Conservation (phyloP, 2,329 filamentous ascomycete species). For the Colletotrichum australisinense region DNA sequence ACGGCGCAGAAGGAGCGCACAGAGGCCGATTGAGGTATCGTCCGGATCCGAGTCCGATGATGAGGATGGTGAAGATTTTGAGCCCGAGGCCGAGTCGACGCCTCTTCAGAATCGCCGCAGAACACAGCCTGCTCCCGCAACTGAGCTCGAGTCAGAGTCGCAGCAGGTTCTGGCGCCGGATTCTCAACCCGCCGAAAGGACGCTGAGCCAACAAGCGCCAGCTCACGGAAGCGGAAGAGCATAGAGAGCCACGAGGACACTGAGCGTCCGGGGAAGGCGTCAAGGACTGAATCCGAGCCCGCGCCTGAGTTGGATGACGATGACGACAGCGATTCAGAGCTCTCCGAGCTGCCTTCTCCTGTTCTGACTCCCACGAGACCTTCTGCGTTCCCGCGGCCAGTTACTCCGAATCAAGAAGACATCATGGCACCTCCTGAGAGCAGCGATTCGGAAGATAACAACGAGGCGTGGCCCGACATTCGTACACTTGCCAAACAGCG, state of each 20-base stretch:
- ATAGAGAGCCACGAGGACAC: constrained; percentile 54
- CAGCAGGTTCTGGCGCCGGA: constrained; percentile 41
- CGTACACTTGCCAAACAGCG: constrained; percentile 61
- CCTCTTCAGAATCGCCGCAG: constrained; percentile 64
- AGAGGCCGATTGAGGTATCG: constrained; percentile 37
- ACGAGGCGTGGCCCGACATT: constrained; percentile 63
- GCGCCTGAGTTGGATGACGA: constrained; percentile 38
- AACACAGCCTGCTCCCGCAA: constrained; percentile 43
- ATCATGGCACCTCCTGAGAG: constrained; percentile 67
- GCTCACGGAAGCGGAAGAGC: constrained; percentile 68
- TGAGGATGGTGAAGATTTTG: constrained; percentile 56
- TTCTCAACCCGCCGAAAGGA: constrained; percentile 39
- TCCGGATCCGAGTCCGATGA: constrained; percentile 31
- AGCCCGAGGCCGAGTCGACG: constrained; percentile 75
- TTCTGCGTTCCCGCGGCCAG: constrained; percentile 44
- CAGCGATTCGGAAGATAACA: constrained; percentile 59
- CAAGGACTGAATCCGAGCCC: constrained; percentile 42
- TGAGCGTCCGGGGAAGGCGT: constrained; percentile 50
- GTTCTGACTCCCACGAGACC: constrained; percentile 40
- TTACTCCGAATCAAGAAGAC: constrained; percentile 60
- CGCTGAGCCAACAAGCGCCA: constrained; percentile 42
- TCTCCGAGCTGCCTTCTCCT: constrained; percentile 51
- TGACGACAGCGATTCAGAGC: constrained; percentile 45
- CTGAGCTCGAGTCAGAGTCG: constrained; percentile 27
- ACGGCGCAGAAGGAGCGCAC: constrained; percentile 56